These are phyloP conservation scores for Penicillium crustosum DNA, from an alignment of 2,329 filamentous ascomycete species.

Conservation along the genomic window DNA sequence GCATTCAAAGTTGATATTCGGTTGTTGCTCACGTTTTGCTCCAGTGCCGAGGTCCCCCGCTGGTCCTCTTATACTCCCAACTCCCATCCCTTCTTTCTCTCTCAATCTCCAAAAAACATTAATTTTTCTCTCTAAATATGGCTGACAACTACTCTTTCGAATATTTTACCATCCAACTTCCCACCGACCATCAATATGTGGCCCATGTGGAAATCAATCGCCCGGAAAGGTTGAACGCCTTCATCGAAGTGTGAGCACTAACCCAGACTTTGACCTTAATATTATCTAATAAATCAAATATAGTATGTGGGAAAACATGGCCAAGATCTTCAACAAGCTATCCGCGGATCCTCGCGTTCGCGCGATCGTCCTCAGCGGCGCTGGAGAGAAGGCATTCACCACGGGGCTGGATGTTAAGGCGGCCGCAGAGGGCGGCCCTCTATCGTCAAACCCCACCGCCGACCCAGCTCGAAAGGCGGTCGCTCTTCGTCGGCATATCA, in stretches of 20 bases:
- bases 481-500: constrained; percentile 65
- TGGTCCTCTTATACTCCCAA: not conserved
- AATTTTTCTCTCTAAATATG: constrained; percentile 19
- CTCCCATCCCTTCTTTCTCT: not conserved
- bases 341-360: constrained; percentile 72
- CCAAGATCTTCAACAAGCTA: constrained; percentile 68
- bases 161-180: constrained; percentile 73
- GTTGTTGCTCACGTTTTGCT: not conserved
- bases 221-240: constrained; percentile 83
- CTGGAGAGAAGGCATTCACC: constrained; percentile 81
- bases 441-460: constrained; percentile 39
- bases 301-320: constrained; percentile 82
- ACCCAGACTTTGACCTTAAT: not conserved
- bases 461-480: constrained; percentile 68
- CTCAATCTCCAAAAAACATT: not conserved
- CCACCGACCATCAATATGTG: constrained; percentile 61
- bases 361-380: constrained; percentile 74
- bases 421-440: constrained; percentile 56
- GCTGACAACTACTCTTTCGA: constrained; percentile 36
- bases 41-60: constrained; percentile 7
- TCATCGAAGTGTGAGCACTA: constrained; percentile 61
- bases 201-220: constrained; percentile 93
- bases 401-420: constrained; percentile 80
- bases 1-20: not conserved
- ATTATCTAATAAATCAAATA: constrained; percentile 3